Conservation (phyloP, 768 basidiomycete genomes). For the Rhizopogon salebrosus region DNA sequence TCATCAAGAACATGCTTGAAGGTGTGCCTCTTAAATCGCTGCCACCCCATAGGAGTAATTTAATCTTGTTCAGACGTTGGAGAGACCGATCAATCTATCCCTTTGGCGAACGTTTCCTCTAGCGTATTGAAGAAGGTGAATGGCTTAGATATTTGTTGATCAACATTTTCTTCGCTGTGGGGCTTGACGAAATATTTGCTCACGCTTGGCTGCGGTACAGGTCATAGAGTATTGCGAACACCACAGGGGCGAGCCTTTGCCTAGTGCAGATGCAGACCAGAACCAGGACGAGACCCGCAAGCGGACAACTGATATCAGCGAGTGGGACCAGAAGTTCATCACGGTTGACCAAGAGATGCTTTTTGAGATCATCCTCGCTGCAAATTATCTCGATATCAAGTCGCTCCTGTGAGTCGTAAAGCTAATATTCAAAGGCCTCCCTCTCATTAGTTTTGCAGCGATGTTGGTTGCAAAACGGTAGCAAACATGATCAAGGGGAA, state of each 20-base stretch:
- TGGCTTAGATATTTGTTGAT: not conserved
- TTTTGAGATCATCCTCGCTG: conserved; percentile 98
- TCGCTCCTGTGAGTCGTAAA: conserved; percentile 73
- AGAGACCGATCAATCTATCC: conserved; percentile 91
- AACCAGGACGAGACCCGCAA: conserved; percentile 92
- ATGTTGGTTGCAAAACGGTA: conserved; percentile 97
- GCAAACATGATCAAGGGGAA: conserved; percentile 99
- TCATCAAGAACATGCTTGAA: conserved; percentile 99
- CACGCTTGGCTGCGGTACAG: conserved; percentile 33
- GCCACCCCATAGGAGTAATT: not conserved
- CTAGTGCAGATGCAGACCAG: conserved; percentile 73
- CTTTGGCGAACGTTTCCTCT: conserved; percentile 90
- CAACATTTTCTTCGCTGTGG: not conserved
- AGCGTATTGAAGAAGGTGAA: conserved; percentile 88
- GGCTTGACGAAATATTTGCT: not conserved
- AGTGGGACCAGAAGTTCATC: conserved; percentile 99
- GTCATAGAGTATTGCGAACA: conserved; percentile 99
- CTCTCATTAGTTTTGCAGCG: conserved; percentile 41
- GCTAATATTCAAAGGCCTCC: not conserved
- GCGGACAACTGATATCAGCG: conserved; percentile 96
- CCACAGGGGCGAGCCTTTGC: conserved; percentile 95
- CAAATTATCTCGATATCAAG: conserved; percentile 99
- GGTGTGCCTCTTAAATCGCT: conserved; percentile 40
- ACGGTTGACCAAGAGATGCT: conserved; percentile 99
- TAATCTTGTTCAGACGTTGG: conserved; percentile 65